Evolutionary conservation across 169 alveolate genomes (phyloP), one percentile per base, ranked within the genome.

Genomic region (Plasmodium coatneyi): DNA sequence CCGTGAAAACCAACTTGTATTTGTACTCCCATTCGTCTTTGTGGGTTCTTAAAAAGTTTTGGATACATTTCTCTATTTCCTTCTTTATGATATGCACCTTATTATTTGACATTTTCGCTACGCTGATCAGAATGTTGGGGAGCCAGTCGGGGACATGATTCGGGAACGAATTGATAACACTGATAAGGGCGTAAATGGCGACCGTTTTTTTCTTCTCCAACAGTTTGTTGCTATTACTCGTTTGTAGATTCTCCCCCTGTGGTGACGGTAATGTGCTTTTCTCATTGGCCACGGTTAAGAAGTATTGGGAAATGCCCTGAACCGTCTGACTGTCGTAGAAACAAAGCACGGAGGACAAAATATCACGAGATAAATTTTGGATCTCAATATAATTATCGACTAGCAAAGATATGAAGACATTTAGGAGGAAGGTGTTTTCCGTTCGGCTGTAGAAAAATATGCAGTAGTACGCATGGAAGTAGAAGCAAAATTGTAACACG

Each of bases 11-110:
- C 32, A 72, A 74, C 66, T 82, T 89, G 72, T 96, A 97, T 60
- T 89, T 82, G 72, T 92, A 91, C 41, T 95, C 93, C 98, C 98
- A 96, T 3, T 96, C 98, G 60, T 96, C 98, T 39, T 96, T 97
- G 70, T 96, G 98, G 5, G 97, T 95, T 10, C 96, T 82, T 78
- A 95, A 82, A 82, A 96, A 96, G 60, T 96, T 97, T 82, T 96
- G 98, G 54, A 96, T 86, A 22, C 96, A 86, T 74, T 95, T 95
- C 94, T 96, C 96, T 32, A 96, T 96, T 43, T 95, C 96, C 49
- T 93, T 95, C 95, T 95, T 94, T 39, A 95, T 80, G 36, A 39
- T 28, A 34, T 84, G 95, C 19, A 84, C 71, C 66, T 89, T 71
- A 6, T 52, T 95, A 71, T 91, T 92, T 9, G 96, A 87, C 76